Evolutionary conservation across 108 stramenopile species (phyloP).

Genomic region (Stephanodiscus minutulus): DNA sequence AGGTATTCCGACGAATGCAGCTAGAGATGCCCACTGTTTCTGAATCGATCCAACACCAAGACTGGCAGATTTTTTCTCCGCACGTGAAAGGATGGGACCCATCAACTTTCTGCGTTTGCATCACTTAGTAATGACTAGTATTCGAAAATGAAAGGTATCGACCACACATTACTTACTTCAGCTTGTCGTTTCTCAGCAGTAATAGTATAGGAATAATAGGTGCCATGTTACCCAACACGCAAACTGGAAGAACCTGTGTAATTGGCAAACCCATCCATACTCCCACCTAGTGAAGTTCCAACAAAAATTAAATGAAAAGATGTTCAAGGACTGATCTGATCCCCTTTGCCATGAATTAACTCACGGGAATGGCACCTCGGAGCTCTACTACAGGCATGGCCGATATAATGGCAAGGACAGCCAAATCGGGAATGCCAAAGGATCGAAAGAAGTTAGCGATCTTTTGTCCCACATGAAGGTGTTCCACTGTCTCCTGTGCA

Average conservation of each 20-base stretch:
- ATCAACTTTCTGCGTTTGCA: slow-evolving; percentile 63
- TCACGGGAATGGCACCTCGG: slow-evolving; percentile 90
- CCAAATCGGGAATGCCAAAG: slow-evolving; percentile 86
- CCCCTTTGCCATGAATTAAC: too few species aligned
- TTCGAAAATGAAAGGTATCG: background rate
- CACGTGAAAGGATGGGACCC: slow-evolving; percentile 77
- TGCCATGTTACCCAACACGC: slow-evolving; percentile 92
- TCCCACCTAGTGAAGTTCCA: too few species aligned
- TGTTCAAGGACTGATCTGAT: too few species aligned
- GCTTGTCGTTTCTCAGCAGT: slow-evolving; percentile 69
- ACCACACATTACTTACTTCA: slow-evolving; percentile 55
- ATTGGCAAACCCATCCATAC: slow-evolving; percentile 93
- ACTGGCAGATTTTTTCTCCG: slow-evolving; percentile 80
- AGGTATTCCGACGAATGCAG: slow-evolving; percentile 95
- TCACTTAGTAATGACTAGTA: background rate
- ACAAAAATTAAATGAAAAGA: too few species aligned
- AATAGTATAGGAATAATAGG: slow-evolving; percentile 86
- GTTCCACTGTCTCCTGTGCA: slow-evolving; percentile 53
- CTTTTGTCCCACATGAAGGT: slow-evolving; percentile 84
- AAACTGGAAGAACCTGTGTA: slow-evolving; percentile 76
- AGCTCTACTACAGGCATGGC: slow-evolving; percentile 96
- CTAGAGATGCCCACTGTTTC: slow-evolving; percentile 90
- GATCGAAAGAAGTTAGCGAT: slow-evolving; percentile 81
- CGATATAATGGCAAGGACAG: slow-evolving; percentile 86
- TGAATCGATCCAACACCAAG: slow-evolving; percentile 80